Base-by-base conservation (phyloP, 1,284 basidiomycete genomes). In the Phlebopus sp. region DNA sequence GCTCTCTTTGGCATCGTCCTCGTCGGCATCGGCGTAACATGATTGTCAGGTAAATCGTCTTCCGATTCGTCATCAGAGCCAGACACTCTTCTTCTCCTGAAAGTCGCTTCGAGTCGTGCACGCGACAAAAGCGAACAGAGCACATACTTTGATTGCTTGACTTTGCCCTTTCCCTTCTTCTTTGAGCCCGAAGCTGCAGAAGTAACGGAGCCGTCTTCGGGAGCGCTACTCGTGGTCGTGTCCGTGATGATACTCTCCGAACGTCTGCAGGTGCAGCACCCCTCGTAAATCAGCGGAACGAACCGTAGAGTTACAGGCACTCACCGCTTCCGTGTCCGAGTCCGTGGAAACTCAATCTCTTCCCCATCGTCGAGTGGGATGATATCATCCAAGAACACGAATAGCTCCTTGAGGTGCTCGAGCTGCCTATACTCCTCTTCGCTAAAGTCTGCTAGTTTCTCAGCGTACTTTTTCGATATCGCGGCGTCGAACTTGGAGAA, bases 401-500 rank as follows among this genome's bases (percentile, higher is more conserved):
- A 87, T n/a, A 86, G 57, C 0, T 77, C 75, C 36, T 80, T 73
- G 29, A 86, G 72, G 34, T 78, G 69, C 47, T 82, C 77, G 10
- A 78, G 62, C 34, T 84, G 72, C 47, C 83, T 68, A 50, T 78
- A 81, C 30, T 89, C 82, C 38, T 83, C 85, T 59, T 90, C 88
- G 54, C 77, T 81, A 58, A 91, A 85, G 42, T 76, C 79, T 51
- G 83, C 79, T 8, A 93, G 69, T 58, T 85, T 81, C 40, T 79
- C 76, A 19, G 81, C 77, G 58, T 84, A 94, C 57, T 81, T 84
- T 71, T 91, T 92, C 38, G 73, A 64, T 27, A 95, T 69, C 1
- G 71, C 55, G 0, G 71, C 64, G 45, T 91, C 84, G 62, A 96
- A 95, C 51, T 85, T 84, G n/a, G 66, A 69, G 37, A 97, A 72